These are phyloP conservation scores for Phytophthora capsici DNA, from an alignment of 352 stramenopile species.

Conservation along the genomic window DNA sequence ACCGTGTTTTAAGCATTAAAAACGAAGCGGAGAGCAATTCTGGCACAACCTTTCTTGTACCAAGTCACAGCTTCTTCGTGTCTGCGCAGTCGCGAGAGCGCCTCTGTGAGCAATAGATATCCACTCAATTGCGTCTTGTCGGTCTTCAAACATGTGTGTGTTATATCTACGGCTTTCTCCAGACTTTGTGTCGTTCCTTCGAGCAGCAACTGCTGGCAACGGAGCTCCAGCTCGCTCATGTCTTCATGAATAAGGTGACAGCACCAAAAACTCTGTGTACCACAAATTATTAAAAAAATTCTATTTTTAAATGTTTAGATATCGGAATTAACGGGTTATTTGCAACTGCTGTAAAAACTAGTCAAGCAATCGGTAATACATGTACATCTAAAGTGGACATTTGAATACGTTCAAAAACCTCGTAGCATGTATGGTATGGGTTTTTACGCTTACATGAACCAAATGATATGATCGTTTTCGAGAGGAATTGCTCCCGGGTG, in stretches of 20 bases:
- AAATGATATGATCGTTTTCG: too few species aligned
- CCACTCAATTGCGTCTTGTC: constrained; percentile 28
- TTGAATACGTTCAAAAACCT: too few species aligned
- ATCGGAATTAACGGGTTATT: too few species aligned
- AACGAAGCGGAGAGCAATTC: not conserved
- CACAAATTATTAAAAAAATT: too few species aligned
- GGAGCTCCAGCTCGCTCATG: constrained; percentile 7
- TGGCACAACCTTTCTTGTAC: constrained; percentile 54
- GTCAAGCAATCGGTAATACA: too few species aligned
- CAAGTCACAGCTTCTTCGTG: constrained; percentile 48
- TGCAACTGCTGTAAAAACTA: too few species aligned
- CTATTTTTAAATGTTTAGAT: too few species aligned
- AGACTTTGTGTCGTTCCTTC: constrained; percentile 23
- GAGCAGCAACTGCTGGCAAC: constrained; percentile 41
- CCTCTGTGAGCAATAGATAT: constrained; percentile 48
- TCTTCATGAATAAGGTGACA: too few species aligned
- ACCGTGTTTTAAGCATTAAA: not conserved
- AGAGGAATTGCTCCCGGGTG: too few species aligned
- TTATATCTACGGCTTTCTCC: constrained; percentile 37
- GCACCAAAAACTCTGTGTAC: not conserved
- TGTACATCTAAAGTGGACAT: too few species aligned
- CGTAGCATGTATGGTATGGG: too few species aligned
- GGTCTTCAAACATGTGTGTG: constrained; percentile 32
- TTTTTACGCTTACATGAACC: too few species aligned
- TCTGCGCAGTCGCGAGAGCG: constrained; percentile 40